Conservation (phyloP, 495 filamentous ascomycete species). For the Aspergillus steynii region DNA sequence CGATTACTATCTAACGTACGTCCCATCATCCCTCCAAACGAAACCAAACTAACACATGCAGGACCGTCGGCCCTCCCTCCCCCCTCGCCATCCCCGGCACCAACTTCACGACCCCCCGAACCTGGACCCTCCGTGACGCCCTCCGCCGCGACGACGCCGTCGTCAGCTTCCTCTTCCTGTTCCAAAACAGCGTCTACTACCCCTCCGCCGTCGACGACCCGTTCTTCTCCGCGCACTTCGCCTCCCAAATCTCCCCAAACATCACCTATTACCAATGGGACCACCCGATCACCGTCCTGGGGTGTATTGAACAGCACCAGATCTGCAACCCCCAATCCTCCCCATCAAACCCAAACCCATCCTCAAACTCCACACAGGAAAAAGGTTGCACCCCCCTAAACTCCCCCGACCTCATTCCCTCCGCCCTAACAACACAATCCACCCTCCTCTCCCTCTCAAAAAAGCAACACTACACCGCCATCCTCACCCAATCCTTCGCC, state of each 20-base stretch:
- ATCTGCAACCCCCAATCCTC: not conserved
- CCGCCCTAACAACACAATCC: not conserved
- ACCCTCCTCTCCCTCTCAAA: not conserved
- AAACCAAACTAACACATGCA: too few relatives aligned
- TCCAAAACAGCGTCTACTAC: not conserved
- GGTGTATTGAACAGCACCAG: not conserved
- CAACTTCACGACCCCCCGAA: not conserved
- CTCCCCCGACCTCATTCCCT: not conserved
- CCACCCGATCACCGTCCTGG: not conserved
- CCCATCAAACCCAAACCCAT: too few relatives aligned
- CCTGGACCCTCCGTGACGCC: not conserved
- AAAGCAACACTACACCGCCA: not conserved
- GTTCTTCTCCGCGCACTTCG: not conserved
- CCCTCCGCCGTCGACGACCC: not conserved
- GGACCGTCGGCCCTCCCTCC: too few relatives aligned
- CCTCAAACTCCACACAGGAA: not conserved
- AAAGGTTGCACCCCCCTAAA: not conserved
- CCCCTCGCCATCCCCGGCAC: not conserved
- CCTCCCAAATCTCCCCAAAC: not conserved
- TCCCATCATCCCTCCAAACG: too few relatives aligned
- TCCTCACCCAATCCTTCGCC: not conserved
- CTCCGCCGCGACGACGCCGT: not conserved
- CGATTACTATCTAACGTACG: too few relatives aligned
- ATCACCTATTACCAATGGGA: not conserved
- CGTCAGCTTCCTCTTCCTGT: not conserved